These are phyloP conservation scores for Paramyrothecium roridum DNA, from an alignment of 2,329 filamentous ascomycete species.

Conservation along the genomic window DNA sequence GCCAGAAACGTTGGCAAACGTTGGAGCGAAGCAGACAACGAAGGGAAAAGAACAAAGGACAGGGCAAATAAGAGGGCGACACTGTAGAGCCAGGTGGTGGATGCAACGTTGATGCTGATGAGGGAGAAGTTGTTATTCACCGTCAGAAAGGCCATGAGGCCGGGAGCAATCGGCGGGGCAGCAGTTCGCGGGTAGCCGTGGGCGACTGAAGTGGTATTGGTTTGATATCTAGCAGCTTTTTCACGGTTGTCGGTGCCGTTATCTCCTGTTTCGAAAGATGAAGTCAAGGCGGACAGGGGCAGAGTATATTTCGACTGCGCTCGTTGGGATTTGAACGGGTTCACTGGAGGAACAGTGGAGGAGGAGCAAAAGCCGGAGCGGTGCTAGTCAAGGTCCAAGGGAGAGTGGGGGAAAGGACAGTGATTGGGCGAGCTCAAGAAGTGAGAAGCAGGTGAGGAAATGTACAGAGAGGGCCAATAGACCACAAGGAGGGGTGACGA, in stretches of 20 bases:
- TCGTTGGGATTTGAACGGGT: no score
- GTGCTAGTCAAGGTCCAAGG: neutral
- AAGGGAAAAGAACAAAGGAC: slow-evolving; percentile 41
- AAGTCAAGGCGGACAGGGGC: no score
- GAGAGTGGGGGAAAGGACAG: neutral
- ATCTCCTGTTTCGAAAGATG: no score
- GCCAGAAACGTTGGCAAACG: slow-evolving; percentile 30
- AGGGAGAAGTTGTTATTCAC: slow-evolving; percentile 61
- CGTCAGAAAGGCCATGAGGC: slow-evolving; percentile 30
- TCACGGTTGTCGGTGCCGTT: no score
- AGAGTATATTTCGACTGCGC: no score
- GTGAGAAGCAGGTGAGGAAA: neutral
- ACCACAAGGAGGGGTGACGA: neutral
- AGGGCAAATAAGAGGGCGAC: slow-evolving; percentile 46
- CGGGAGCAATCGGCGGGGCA: neutral
- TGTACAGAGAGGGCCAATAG: neutral
- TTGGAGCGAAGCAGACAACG: slow-evolving; percentile 23
- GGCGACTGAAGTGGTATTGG: no score
- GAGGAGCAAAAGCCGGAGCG: neutral
- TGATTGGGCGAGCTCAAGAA: neutral
- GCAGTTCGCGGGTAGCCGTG: no score
- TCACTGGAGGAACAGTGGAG: neutral
- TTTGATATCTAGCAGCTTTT: no score
- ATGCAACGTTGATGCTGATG: slow-evolving; percentile 56
- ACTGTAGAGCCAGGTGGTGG: slow-evolving; percentile 54